phyloP scores from a whole-genome alignment of 352 stramenopile genomes.

The Thalassiosira allenii region DNA sequence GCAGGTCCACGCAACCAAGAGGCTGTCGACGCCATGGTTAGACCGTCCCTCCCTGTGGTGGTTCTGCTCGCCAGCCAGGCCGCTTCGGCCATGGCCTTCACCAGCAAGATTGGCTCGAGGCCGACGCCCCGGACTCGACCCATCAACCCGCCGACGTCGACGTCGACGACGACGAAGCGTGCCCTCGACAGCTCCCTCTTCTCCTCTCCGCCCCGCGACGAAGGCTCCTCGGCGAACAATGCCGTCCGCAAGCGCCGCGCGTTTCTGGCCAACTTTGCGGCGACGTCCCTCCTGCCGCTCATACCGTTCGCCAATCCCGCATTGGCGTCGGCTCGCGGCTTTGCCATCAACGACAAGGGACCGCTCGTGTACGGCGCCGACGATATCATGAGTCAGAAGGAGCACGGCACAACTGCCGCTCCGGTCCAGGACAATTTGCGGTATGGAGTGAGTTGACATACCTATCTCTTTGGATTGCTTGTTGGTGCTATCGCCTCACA shows the following conservation, averaged over 20 bases:
- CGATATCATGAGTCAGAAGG: slow-evolving; percentile 67
- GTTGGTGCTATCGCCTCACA: too few relatives aligned
- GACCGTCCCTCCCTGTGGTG: too few relatives aligned
- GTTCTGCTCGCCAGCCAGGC: too few relatives aligned
- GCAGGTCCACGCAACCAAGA: too few relatives aligned
- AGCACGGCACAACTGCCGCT: slow-evolving; percentile 68
- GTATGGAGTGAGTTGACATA: slow-evolving; percentile 57
- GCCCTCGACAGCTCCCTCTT: slow-evolving; percentile 6
- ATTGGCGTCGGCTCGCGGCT: slow-evolving; percentile 9
- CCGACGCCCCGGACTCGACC: too few relatives aligned
- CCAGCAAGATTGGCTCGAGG: too few relatives aligned
- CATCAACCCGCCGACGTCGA: not conserved
- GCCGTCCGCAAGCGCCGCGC: slow-evolving; percentile 1
- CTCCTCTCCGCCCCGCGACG: not conserved
- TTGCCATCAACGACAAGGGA: slow-evolving; percentile 25
- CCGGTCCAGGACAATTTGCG: slow-evolving; percentile 73
- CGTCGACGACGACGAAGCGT: not conserved
- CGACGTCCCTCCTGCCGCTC: slow-evolving; percentile 13
- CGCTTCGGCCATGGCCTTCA: too few relatives aligned
- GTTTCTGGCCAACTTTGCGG: slow-evolving; percentile 46
- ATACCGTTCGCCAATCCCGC: slow-evolving; percentile 11
- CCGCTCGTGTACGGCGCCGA: slow-evolving; percentile 50
- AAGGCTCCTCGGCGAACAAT: too few relatives aligned
- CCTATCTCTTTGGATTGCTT: too few relatives aligned
- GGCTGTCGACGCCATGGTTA: too few relatives aligned